These are phyloP conservation scores for Ettlia oleoabundans DNA, from an alignment of 139 green algal genomes.

Conservation along the genomic window DNA sequence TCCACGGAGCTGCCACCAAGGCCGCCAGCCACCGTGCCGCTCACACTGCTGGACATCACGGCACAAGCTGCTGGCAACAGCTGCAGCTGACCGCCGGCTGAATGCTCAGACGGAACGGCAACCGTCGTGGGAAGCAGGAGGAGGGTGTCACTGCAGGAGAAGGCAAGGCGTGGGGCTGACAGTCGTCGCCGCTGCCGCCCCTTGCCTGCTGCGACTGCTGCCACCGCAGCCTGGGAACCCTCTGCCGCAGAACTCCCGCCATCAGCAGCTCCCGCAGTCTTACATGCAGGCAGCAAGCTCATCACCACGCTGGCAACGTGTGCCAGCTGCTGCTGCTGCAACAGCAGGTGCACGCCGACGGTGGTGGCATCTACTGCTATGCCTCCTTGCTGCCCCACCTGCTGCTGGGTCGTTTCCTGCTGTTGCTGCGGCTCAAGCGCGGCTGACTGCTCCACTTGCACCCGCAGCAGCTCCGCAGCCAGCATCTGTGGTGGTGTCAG, in stretches of 20 bases:
- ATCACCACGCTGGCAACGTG: constrained; percentile 1
- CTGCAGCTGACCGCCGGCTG: constrained; percentile 6
- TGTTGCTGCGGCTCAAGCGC: not conserved
- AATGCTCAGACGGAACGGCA: not conserved
- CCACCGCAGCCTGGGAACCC: not conserved
- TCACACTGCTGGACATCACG: not conserved
- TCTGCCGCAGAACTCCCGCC: too few species aligned
- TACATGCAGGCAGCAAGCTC: constrained; percentile 13
- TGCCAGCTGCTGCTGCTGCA: constrained; percentile 26
- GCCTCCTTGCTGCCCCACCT: not conserved
- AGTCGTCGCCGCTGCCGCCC: not conserved
- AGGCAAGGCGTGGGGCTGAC: not conserved
- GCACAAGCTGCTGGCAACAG: constrained; percentile 2
- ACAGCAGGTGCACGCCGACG: not conserved
- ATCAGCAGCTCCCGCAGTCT: not conserved
- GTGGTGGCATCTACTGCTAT: not conserved
- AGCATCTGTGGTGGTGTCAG: constrained; percentile 19
- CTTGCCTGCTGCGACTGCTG: not conserved
- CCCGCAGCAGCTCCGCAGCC: constrained; percentile 7
- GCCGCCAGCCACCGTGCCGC: constrained; percentile 4
- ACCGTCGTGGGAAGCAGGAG: constrained; percentile 12
- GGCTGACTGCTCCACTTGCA: constrained; percentile 2
- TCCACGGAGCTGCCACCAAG: not conserved
- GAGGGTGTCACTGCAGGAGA: not conserved
- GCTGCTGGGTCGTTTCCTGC: not conserved